Conservation (phyloP, 202 grass and related monocot species). For the Thinopyrum obtusiflorum region DNA sequence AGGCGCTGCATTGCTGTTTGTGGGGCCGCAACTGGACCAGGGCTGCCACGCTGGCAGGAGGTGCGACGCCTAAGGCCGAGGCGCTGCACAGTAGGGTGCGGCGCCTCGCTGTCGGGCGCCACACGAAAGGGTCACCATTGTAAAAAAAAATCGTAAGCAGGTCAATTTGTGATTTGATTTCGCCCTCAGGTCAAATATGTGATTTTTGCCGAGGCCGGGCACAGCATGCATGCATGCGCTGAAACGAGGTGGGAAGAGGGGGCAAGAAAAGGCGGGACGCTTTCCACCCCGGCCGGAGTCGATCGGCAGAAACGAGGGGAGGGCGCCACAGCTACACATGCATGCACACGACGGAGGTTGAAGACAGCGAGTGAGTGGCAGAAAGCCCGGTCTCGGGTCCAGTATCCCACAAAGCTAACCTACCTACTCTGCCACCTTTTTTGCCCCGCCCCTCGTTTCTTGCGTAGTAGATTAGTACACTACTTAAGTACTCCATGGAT, state of each 20-base stretch:
- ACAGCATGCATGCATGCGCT: not conserved
- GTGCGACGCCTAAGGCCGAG: too few relatives aligned
- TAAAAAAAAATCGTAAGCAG: too few relatives aligned
- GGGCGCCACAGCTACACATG: not conserved
- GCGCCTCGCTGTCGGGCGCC: too few relatives aligned
- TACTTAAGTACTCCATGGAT: too few relatives aligned
- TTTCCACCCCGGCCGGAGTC: not conserved
- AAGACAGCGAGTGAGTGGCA: conserved; percentile 1
- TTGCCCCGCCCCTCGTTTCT: not conserved
- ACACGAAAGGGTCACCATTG: too few relatives aligned
- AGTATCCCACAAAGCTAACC: conserved; percentile 6
- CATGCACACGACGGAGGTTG: conserved; percentile 3
- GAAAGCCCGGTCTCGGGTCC: conserved; percentile 11
- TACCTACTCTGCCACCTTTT: conserved; percentile 11
- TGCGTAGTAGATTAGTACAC: not conserved
- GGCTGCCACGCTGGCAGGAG: too few relatives aligned
- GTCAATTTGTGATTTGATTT: too few relatives aligned
- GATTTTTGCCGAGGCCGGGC: not conserved
- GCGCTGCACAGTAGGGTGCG: too few relatives aligned
- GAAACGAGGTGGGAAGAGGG: not conserved
- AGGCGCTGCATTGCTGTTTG: too few relatives aligned
- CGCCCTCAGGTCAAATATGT: too few relatives aligned
- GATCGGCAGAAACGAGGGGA: not conserved
- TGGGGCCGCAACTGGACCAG: too few relatives aligned
- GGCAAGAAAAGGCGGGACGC: conserved; percentile 8